Evolutionary conservation across 495 filamentous ascomycete species (phyloP).

Genomic region (Xylaria sp.): DNA sequence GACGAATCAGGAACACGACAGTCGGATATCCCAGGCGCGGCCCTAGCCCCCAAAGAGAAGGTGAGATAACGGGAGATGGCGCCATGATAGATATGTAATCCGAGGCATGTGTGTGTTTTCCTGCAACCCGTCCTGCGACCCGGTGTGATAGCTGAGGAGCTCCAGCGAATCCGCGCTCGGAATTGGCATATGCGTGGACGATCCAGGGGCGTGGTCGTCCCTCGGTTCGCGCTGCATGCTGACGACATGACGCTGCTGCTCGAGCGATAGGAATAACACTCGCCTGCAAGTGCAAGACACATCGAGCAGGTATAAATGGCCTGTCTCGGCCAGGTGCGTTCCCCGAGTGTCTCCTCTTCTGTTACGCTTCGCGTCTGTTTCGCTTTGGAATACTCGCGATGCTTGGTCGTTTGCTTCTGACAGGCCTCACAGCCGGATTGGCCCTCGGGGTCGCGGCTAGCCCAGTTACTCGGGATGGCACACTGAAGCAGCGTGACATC

Average conservation of each 20-base stretch:
- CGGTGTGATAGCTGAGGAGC: slow-evolving; percentile 8
- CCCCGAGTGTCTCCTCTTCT: not conserved
- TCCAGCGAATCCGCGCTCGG: slow-evolving; percentile 14
- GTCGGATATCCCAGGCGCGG: not conserved
- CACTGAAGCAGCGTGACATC: slow-evolving; percentile 33
- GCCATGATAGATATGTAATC: slow-evolving; percentile 7
- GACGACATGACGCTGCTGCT: slow-evolving; percentile 19
- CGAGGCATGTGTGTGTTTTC: not conserved
- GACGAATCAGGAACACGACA: not conserved
- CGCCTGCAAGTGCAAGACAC: not conserved
- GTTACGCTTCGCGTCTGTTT: not conserved
- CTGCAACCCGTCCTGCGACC: not conserved
- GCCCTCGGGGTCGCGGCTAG: slow-evolving; percentile 33
- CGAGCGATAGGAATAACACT: not conserved
- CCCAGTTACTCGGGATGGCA: slow-evolving; percentile 28
- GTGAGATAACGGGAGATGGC: slow-evolving; percentile 15
- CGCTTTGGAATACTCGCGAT: slow-evolving; percentile 30
- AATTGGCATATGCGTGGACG: slow-evolving; percentile 3
- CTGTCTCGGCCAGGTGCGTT: not conserved
- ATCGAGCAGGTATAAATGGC: slow-evolving; percentile 15
- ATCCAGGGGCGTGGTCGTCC: not conserved
- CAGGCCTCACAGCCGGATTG: slow-evolving; percentile 36
- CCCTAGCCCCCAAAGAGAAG: slow-evolving; percentile 23
- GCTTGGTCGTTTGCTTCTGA: slow-evolving; percentile 34
- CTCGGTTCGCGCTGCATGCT: slow-evolving; percentile 14